Evolutionary conservation across 257 asterid species (phyloP).

Genomic region (Galeopsis tetrahit): DNA sequence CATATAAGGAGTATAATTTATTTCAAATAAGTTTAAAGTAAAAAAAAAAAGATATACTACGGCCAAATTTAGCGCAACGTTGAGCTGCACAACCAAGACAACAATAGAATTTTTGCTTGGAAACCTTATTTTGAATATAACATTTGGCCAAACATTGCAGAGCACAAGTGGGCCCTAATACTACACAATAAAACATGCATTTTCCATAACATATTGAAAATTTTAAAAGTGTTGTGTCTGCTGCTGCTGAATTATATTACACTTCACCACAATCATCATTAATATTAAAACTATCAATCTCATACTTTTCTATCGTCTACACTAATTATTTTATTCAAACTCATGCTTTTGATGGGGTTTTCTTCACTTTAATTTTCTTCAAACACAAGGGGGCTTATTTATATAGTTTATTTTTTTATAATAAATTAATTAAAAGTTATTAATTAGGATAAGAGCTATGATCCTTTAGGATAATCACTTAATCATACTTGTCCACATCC

Average conservation of each 20-base stretch:
- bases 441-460: no score
- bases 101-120: slow-evolving; percentile 8
- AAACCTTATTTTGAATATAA: background rate
- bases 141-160: slow-evolving; percentile 25
- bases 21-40: background rate
- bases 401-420: background rate
- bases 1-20: no score
- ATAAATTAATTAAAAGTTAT: no score
- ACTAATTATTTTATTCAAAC: background rate
- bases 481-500: no score
- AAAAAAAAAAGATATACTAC: background rate
- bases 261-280: background rate
- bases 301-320: background rate
- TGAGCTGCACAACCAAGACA: slow-evolving; percentile 28
- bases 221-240: background rate
- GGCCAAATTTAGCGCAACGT: slow-evolving; percentile 18
- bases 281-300: background rate
- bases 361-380: no score
- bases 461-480: no score
- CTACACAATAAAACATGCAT: slow-evolving; percentile 31
- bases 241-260: background rate
- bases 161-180: slow-evolving; percentile 29
- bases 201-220: slow-evolving; percentile 33
- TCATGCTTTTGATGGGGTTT: background rate
- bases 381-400: no score